Base-by-base conservation (phyloP, 148 eudicot genomes). In the Rhododendron henanense region DNA sequence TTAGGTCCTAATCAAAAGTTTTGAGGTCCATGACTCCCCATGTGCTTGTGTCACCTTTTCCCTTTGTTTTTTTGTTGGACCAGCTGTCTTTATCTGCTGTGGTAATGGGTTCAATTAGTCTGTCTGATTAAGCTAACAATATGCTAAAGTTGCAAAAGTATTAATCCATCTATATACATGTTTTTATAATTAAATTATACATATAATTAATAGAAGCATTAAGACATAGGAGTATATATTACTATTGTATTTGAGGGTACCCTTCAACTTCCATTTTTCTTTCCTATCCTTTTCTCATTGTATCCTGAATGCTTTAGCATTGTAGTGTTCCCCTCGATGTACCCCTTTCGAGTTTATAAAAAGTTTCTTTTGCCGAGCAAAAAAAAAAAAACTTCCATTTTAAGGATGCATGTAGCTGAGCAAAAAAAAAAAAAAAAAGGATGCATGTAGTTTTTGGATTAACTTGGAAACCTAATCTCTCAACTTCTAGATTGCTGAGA, bases 1-100 rank as follows among this genome's bases (percentile, higher is more conserved):
- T 84, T 73, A 45, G 69, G 85, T 74, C 79, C 33, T 74, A 73
- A 84, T 84, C 80, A 84, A 50, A 31, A 33, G 84, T 15, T 57
- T 69, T 51, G 33, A 74, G 85, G 85, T 84, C 85, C 33, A 84
- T 73, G 85, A 14, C 69, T 74, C 5, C 85, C 85, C 85, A 84
- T 84, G 85, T 84, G 85, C 85, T 15, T 19, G 50, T 21, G 50
- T 21, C 7, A 9, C 21, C 59, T 74, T 84, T 84, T 84, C 35
- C 47, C 7, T 31, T 84, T 84, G 65, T 69, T 83, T 84, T 50
- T 84, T 50, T 74, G 85, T 84, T 74, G 80, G 65, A 48, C 85
- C n/a, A 84, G 37, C 50, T 71, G 78, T 41, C 31, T 21, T 21
- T 35, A 7, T 28, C 71, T 35, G 45, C 31, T 61, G 16, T 83